Evolutionary conservation across 1,139 yeast genomes (phyloP).

Genomic region (Sugiyamaella grinbergsii): DNA sequence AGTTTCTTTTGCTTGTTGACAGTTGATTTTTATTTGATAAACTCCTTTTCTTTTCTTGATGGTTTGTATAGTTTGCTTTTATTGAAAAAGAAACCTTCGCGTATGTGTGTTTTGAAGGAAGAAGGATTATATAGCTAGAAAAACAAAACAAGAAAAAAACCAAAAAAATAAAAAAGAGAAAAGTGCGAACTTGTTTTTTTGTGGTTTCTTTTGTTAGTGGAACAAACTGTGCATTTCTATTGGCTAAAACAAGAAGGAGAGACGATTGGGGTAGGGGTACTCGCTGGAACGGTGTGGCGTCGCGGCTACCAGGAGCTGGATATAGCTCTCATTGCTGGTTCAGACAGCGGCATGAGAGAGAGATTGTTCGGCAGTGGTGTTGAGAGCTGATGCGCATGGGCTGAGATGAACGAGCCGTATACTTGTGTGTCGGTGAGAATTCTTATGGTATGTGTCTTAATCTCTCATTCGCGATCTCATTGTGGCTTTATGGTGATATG

Average conservation of each 20-base stretch:
- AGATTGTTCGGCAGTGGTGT: too few relatives aligned
- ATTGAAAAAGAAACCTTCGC: conserved; percentile 15
- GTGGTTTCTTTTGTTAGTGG: conserved; percentile 4
- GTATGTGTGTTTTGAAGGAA: background rate
- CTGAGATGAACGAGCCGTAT: too few relatives aligned
- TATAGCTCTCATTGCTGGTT: too few relatives aligned
- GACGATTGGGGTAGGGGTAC: background rate
- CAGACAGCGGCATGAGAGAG: too few relatives aligned
- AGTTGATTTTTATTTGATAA: background rate
- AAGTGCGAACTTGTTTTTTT: conserved; percentile 15
- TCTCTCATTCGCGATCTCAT: too few relatives aligned
- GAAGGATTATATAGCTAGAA: background rate
- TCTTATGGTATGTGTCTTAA: too few relatives aligned
- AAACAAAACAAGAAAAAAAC: conserved; percentile 4
- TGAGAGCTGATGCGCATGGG: too few relatives aligned
- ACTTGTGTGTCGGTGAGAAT: too few relatives aligned
- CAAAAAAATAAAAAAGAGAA: conserved; percentile 3
- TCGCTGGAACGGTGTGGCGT: too few relatives aligned
- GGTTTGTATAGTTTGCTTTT: conserved; percentile 6
- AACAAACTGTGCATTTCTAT: background rate
- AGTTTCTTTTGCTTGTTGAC: background rate
- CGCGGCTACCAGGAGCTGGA: background rate
- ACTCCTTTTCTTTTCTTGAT: background rate
- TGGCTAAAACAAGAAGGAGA: conserved; percentile 2
- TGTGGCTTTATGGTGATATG: too few relatives aligned